Conservation (phyloP, 2,329 filamentous ascomycete genomes). For the Venturia carpophila region DNA sequence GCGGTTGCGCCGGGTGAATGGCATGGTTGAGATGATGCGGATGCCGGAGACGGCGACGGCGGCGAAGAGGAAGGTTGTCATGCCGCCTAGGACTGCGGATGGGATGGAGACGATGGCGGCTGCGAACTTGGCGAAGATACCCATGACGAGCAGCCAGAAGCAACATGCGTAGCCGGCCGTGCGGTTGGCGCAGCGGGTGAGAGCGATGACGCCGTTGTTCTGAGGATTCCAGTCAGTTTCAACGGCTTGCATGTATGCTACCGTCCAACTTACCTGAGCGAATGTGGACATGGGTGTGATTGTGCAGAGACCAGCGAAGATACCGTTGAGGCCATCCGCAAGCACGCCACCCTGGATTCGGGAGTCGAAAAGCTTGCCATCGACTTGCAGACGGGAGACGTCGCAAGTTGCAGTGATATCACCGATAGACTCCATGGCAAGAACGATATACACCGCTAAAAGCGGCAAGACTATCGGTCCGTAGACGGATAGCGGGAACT, state of each 20-base stretch:
- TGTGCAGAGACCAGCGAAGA: constrained; percentile 68
- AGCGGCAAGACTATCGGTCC: constrained; percentile 66
- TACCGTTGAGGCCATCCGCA: constrained; percentile 68
- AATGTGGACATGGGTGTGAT: constrained; percentile 75
- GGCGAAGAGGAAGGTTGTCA: constrained; percentile 69
- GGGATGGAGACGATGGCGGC: constrained; percentile 73
- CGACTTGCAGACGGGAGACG: constrained; percentile 54
- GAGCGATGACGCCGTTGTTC: constrained; percentile 77
- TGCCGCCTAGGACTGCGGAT: constrained; percentile 39
- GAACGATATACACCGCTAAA: constrained; percentile 55
- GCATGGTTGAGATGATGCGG: constrained; percentile 62
- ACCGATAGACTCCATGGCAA: constrained; percentile 71
- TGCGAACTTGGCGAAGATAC: constrained; percentile 75
- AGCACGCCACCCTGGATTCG: constrained; percentile 72
- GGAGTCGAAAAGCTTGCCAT: constrained; percentile 63
- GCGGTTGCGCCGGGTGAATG: constrained; percentile 70
- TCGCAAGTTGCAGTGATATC: constrained; percentile 77
- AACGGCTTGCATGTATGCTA: too few relatives aligned
- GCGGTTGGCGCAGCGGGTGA: constrained; percentile 74
- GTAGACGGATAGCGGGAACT: constrained; percentile 64
- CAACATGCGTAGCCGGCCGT: constrained; percentile 67
- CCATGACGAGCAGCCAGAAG: constrained; percentile 59
- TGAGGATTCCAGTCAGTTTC: constrained; percentile 29
- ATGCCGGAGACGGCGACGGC: constrained; percentile 71
- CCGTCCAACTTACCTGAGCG: constrained; percentile 39